These are phyloP conservation scores for Starmerella tilneyi DNA, from an alignment of 805 yeast species.

Conservation along the genomic window DNA sequence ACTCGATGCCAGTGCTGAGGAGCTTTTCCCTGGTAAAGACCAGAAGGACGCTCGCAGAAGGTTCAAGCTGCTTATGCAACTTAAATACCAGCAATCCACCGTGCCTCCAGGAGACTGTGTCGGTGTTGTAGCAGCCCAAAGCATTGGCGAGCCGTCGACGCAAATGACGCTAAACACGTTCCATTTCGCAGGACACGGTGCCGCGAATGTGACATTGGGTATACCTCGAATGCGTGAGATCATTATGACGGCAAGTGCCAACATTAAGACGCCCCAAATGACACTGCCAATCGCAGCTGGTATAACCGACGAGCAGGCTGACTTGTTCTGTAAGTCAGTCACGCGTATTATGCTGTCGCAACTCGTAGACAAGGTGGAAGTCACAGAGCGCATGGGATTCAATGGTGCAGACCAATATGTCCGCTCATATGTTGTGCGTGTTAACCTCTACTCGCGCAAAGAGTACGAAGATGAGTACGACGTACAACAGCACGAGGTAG, in stretches of 20 bases:
- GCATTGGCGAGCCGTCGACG: conserved; percentile 98
- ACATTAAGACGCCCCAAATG: conserved; percentile 98
- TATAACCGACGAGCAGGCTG: conserved; percentile 79
- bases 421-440: conserved; percentile 64
- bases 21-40: conserved; percentile 36
- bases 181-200: conserved; percentile 99
- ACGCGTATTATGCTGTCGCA: conserved; percentile 79
- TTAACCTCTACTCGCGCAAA: conserved; percentile 60
- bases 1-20: conserved; percentile 57
- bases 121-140: conserved; percentile 96
- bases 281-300: conserved; percentile 72
- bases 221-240: conserved; percentile 99
- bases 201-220: conserved; percentile 98
- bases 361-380: conserved; percentile 72
- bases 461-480: conserved; percentile 88
- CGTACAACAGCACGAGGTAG: conserved; percentile 68
- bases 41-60: conserved; percentile 54
- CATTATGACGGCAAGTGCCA: conserved; percentile 95
- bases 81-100: conserved; percentile 93
- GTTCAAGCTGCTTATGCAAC: conserved; percentile 93
- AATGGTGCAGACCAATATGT: conserved; percentile 37
- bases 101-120: conserved; percentile 96
- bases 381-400: conserved; percentile 77
- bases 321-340: conserved; percentile 82
- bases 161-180: conserved; percentile 96